Evolutionary conservation across 345 rosid genomes (phyloP).

Genomic region (Eucalyptus sp.): DNA sequence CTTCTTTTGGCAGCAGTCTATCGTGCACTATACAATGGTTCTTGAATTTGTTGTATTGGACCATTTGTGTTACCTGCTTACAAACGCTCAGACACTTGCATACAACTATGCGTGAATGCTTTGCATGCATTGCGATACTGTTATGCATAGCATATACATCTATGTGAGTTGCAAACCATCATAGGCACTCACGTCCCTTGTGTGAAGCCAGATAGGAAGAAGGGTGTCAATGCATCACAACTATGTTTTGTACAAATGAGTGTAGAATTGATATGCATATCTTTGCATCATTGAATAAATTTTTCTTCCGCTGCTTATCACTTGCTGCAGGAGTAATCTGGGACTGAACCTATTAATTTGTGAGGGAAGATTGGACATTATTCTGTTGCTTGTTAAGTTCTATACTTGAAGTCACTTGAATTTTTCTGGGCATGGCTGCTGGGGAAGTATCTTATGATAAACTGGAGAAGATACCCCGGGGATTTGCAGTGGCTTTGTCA

Average conservation of each 20-base stretch:
- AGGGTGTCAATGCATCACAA: not conserved
- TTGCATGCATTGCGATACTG: not conserved
- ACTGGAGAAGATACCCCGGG: slow-evolving; percentile 16
- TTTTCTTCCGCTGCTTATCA: not conserved
- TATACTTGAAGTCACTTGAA: not conserved
- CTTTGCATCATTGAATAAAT: not conserved
- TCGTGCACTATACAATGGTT: not conserved
- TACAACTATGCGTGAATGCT: not conserved
- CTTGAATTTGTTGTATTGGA: not conserved
- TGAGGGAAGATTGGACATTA: slow-evolving; percentile 4
- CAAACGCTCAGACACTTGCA: not conserved
- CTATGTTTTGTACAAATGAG: not conserved
- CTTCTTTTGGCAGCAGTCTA: not conserved
- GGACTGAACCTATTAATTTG: slow-evolving; percentile 1
- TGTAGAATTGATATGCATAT: not conserved
- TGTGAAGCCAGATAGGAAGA: not conserved
- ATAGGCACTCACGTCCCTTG: not conserved
- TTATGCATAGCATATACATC: not conserved
- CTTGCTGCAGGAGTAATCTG: slow-evolving; percentile 10
- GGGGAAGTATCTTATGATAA: slow-evolving; percentile 25
- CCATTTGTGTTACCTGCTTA: not conserved
- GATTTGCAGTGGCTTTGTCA: slow-evolving; percentile 42
- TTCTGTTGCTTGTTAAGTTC: not conserved
- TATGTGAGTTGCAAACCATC: not conserved
- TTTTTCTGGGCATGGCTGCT: slow-evolving; percentile 30